Percentiles rank a stretch among this genome's conserved stretches.
Evolutionary conservation across 495 filamentous ascomycete species (phyloP).

Genomic region (Astrocystis sublimbata): DNA sequence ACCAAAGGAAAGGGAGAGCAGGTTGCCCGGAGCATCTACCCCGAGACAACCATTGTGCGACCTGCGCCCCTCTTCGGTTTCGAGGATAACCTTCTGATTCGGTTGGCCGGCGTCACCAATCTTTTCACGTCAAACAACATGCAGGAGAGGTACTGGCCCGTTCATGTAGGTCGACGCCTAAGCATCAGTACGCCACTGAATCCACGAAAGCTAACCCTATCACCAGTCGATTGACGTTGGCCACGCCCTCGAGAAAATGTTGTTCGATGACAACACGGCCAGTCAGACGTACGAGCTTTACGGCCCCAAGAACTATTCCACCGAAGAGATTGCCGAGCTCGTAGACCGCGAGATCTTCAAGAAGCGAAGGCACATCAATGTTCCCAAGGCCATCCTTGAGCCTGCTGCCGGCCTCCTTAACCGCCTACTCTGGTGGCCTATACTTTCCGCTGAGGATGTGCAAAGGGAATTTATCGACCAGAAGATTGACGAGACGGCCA

Average conservation of each 20-base stretch:
- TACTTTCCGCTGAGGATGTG: conserved; percentile 79
- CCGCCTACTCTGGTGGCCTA: conserved; percentile 82
- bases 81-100: conserved; percentile 89
- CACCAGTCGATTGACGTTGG: conserved; percentile 82
- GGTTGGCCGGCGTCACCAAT: conserved; percentile 74
- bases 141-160: conserved; percentile 87
- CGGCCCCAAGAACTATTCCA: conserved; percentile 90
- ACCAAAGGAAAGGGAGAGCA: conserved; percentile 89
- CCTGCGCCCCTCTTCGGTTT: conserved; percentile 92
- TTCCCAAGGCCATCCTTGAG: conserved; percentile 79
- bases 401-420: conserved; percentile 71
- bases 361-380: conserved; percentile 84
- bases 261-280: conserved; percentile 85
- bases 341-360: conserved; percentile 93
- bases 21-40: conserved; percentile 86
- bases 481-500: conserved; percentile 83
- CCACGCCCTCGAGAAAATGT: conserved; percentile 80
- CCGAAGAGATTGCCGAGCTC: conserved; percentile 78
- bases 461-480: conserved; percentile 96
- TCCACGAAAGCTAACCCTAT: conserved; percentile 23
- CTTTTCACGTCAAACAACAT: conserved; percentile 88
- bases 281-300: conserved; percentile 93
- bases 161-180: conserved; percentile 69
- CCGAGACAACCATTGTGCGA: conserved; percentile 96
- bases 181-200: conserved; percentile 6